Conservation (phyloP, 108 stramenopile genomes). For the Nitzschia sp. region DNA sequence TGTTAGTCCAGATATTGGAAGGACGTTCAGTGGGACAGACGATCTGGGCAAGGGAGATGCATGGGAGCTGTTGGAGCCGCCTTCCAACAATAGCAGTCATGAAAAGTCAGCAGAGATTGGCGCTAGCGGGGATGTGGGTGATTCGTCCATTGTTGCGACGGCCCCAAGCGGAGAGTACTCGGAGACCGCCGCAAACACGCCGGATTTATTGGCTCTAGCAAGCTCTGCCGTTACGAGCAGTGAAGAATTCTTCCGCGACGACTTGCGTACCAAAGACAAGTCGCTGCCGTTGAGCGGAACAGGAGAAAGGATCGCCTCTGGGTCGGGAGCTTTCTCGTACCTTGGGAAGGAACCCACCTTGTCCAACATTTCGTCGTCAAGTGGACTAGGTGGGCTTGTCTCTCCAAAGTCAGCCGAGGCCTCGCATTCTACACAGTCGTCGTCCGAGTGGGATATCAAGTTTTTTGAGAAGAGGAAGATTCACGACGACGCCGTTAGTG, state of each 20-base stretch:
- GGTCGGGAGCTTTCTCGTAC: slow-evolving; percentile 31
- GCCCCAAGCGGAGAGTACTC: slow-evolving; percentile 9
- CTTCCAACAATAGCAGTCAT: slow-evolving; percentile 14
- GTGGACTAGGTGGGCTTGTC: not conserved
- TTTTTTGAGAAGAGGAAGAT: slow-evolving; percentile 44
- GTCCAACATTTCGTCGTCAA: slow-evolving; percentile 17
- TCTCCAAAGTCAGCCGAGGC: slow-evolving; percentile 23
- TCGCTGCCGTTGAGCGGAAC: slow-evolving; percentile 34
- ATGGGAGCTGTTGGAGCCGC: slow-evolving; percentile 61
- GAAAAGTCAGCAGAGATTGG: not conserved
- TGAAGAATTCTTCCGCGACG: not conserved
- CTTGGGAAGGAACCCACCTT: slow-evolving; percentile 26
- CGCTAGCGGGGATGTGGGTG: not conserved
- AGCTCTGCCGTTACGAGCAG: not conserved
- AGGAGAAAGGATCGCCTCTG: slow-evolving; percentile 15
- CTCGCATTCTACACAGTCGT: slow-evolving; percentile 13
- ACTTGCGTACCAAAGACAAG: not conserved
- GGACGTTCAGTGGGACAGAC: slow-evolving; percentile 48
- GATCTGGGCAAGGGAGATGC: slow-evolving; percentile 44
- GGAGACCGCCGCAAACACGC: not conserved
- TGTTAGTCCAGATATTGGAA: slow-evolving; percentile 56
- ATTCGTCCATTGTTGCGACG: not conserved
- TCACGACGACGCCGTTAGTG: slow-evolving; percentile 61
- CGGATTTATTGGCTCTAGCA: not conserved
- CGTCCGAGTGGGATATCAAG: slow-evolving; percentile 62